phyloP scores from a whole-genome alignment of 352 stramenopile genomes.

The Bremia lactucae region DNA sequence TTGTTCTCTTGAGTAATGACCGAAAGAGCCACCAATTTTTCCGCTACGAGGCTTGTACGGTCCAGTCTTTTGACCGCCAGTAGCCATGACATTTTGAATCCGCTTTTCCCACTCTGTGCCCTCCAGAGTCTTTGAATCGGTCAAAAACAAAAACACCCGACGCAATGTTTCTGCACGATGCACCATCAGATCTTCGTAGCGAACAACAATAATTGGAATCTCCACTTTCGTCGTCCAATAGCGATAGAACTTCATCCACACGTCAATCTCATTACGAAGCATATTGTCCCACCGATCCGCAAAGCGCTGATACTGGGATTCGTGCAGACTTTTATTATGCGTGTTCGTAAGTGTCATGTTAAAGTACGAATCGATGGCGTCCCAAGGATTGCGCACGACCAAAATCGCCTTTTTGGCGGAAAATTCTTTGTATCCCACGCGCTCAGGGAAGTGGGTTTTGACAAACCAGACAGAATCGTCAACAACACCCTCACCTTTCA shows the following conservation, averaged over 20 bases:
- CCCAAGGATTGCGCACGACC: constrained; percentile 93
- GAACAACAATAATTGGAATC: constrained; percentile 85
- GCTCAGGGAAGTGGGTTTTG: constrained; percentile 97
- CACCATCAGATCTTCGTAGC: constrained; percentile 87
- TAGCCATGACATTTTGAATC: constrained; percentile 52
- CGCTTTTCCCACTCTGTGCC: constrained; percentile 65
- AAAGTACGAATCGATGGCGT: constrained; percentile 99
- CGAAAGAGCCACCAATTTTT: constrained; percentile 79
- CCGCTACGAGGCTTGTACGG: constrained; percentile 78
- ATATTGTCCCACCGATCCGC: constrained; percentile 83
- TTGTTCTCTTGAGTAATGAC: constrained; percentile 73
- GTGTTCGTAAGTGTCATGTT: constrained; percentile 95
- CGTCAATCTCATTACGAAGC: constrained; percentile 85
- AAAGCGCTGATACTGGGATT: constrained; percentile 83
- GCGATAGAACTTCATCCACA: constrained; percentile 86
- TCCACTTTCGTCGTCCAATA: constrained; percentile 87
- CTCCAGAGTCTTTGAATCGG: constrained; percentile 45
- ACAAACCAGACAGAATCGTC: constrained; percentile 93
- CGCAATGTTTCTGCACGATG: constrained; percentile 68
- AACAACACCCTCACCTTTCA: constrained; percentile 90
- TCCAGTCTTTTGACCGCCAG: constrained; percentile 45
- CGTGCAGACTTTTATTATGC: constrained; percentile 86
- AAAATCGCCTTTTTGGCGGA: constrained; percentile 73
- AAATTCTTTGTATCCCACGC: constrained; percentile 85
- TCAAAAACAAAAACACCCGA: constrained; percentile 75